Evolutionary conservation across 2,329 filamentous ascomycete genomes (phyloP), one percentile per base, ranked within the genome.

Genomic region (Ramichloridium luteum): DNA sequence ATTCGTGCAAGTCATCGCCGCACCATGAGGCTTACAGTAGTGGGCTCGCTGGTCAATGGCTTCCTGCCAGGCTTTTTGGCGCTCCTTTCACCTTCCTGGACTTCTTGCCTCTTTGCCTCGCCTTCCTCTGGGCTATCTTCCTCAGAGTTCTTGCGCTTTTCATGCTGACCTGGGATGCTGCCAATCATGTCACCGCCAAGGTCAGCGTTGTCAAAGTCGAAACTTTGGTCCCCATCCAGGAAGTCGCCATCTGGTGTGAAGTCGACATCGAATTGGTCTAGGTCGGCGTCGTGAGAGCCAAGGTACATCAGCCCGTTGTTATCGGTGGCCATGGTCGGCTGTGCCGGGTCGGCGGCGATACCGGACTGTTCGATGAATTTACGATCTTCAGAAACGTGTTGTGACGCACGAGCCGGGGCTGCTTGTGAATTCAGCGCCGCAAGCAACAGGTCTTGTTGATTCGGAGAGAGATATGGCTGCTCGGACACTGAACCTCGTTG

Each of bases 61-160:
- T 98, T 98, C 41, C 90, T 75, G 30, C 90, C 90, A 4, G 90
- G 88, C 62, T 96, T 98, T 73, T 96, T 96, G 14, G 83, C 74
- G 26, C 77, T 68, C 60, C 90, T 93, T 34, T 84, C 77, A 36
- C 78, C 74, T 57, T 93, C 85, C 37, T 80, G 73, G 40, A 83
- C 74, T 58, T 93, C 85, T 38, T 81, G 74, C 43, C 84, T 73
- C 64, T 86, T 90, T 36, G 74, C 73, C 44, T 73, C 74, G 27
- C 62, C 64, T n/a, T 68, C 80, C 4, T 80, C 78, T 2, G 75
- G 63, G 5, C 62, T 75, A 9, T 80, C 55, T 12, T 64, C 61
- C 29, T 79, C 76, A 1, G 76, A 75, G 49, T 76, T 79, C 52
- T 79, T 77, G 40, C 80, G 68, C 63, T 88, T 88, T 38, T 65